Evolutionary conservation across 2,329 filamentous ascomycete genomes (phyloP).

Genomic region (Colletotrichum sp.): DNA sequence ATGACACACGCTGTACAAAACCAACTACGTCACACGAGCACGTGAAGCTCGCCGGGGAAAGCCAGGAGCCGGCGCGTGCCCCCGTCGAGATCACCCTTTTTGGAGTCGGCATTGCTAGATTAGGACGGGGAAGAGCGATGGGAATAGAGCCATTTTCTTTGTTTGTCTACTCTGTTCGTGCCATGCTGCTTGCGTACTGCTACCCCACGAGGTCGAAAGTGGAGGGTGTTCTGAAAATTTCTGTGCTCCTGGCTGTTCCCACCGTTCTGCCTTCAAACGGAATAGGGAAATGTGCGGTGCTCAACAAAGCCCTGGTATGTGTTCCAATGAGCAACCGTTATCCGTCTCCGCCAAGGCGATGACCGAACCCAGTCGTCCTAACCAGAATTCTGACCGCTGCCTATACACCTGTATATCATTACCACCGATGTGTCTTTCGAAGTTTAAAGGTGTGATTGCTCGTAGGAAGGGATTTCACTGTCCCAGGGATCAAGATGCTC

Average conservation of each 20-base stretch:
- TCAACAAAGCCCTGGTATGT: not conserved
- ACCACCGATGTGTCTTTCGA: not conserved
- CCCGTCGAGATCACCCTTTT: not conserved
- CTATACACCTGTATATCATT: not conserved
- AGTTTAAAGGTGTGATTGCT: not conserved
- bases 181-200: not conserved
- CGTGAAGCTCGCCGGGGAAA: slow-evolving; percentile 13
- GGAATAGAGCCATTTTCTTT: slow-evolving; percentile 23
- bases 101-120: slow-evolving; percentile 11
- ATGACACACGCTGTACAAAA: slow-evolving; percentile 34
- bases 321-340: not conserved
- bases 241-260: not conserved
- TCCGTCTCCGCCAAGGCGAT: not conserved
- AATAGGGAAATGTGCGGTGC: not conserved
- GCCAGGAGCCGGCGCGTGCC: slow-evolving; percentile 4
- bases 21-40: slow-evolving; percentile 13
- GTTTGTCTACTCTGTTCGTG: not conserved
- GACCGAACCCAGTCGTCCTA: not conserved
- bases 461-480: not conserved
- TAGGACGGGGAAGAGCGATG: slow-evolving; percentile 16
- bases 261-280: not conserved
- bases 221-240: not conserved
- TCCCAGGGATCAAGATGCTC: not conserved
- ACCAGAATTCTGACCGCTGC: not conserved
- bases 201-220: not conserved